These are phyloP conservation scores for Blastobotrys arbuscula DNA, from an alignment of 1,139 yeast species.

Conservation along the genomic window DNA sequence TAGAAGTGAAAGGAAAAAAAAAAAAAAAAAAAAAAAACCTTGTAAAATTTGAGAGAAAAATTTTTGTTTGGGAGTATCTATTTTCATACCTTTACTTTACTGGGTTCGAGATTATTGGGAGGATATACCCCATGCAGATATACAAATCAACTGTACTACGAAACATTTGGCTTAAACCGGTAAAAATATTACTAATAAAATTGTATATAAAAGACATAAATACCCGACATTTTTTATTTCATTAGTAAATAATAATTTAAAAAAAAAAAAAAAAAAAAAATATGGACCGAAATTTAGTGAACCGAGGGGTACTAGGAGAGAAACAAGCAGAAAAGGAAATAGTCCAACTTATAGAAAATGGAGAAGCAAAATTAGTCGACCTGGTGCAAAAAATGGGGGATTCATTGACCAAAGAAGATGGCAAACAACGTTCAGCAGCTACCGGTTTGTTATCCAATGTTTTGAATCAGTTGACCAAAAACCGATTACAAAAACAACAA, in stretches of 20 bases:
- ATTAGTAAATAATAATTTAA: no score
- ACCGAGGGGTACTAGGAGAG: constrained; percentile 34
- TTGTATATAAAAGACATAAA: no score
- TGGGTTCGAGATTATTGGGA: no score
- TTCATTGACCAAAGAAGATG: constrained; percentile 64
- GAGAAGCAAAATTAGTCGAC: constrained; percentile 43
- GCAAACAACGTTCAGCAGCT: constrained; percentile 39
- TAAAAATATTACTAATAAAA: no score
- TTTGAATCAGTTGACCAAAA: constrained; percentile 37
- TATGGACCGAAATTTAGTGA: constrained; percentile 19
- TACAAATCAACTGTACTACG: no score
- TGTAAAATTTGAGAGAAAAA: no score
- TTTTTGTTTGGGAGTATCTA: no score
- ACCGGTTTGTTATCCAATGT: constrained; percentile 55
- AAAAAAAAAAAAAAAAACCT: no score
- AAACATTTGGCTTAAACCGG: no score
- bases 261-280: constrained; percentile 1
- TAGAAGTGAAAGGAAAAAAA: no score
- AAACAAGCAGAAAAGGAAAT: constrained; percentile 32
- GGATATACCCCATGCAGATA: no score
- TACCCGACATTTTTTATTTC: neutral
- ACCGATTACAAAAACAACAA: constrained; percentile 53
- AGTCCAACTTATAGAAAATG: constrained; percentile 32
- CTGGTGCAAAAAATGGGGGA: constrained; percentile 53
- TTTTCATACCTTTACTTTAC: no score